Conservation (phyloP, 2,329 filamentous ascomycete species). For the Fusarium mundagurra region DNA sequence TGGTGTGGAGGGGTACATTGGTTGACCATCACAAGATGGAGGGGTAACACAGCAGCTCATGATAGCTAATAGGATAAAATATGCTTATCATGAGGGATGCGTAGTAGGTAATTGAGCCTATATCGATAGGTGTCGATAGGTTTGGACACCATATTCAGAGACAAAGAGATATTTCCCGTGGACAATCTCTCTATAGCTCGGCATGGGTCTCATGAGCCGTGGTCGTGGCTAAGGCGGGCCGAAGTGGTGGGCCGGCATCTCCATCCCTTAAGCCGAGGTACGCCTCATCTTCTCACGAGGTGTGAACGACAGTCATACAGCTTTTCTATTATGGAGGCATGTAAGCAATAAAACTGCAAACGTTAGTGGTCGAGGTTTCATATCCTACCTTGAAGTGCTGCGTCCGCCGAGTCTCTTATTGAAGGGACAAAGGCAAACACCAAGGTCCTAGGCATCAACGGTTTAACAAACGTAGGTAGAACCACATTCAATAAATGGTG, state of each 20-base stretch:
- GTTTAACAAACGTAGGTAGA: background rate
- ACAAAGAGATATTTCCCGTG: background rate
- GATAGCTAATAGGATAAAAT: background rate
- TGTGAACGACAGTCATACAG: background rate
- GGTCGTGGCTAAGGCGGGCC: conserved; percentile 14
- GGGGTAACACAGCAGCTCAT: conserved; percentile 21
- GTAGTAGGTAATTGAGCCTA: background rate
- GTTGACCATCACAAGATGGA: conserved; percentile 15
- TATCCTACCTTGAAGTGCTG: background rate
- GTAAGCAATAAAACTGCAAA: background rate
- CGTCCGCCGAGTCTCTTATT: background rate
- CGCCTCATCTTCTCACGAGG: background rate
- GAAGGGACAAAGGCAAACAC: background rate
- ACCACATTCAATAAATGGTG: background rate
- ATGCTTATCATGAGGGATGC: background rate
- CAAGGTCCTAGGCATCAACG: background rate
- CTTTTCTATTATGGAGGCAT: background rate
- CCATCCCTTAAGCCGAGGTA: conserved; percentile 32
- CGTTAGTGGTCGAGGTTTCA: background rate
- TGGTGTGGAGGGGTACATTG: conserved; percentile 32
- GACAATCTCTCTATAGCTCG: background rate
- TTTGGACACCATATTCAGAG: background rate
- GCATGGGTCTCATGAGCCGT: conserved; percentile 35
- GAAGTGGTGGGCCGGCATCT: conserved; percentile 18
- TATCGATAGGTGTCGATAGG: background rate